Evolutionary conservation across 768 basidiomycete species (phyloP).

Genomic region (Hysterangium stoloniferum): DNA sequence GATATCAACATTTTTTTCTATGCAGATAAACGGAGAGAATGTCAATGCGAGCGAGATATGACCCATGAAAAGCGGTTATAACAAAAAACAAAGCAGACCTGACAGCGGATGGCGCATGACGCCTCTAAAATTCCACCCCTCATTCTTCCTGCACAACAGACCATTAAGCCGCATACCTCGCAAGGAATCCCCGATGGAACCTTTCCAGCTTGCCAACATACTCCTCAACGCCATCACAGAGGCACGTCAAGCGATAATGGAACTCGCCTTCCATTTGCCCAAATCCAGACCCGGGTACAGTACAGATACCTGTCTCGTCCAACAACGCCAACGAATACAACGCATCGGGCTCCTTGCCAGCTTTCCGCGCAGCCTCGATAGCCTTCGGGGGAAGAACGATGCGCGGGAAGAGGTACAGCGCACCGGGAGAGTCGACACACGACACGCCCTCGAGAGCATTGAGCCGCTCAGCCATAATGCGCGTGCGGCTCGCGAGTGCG

Average conservation of each 20-base stretch:
- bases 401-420: slow-evolving; percentile 88
- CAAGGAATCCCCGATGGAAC: slow-evolving; percentile 58
- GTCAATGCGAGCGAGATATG: too few species aligned
- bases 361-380: slow-evolving; percentile 58
- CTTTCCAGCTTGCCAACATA: slow-evolving; percentile 79
- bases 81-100: too few species aligned
- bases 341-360: slow-evolving; percentile 77
- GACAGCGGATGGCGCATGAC: too few species aligned
- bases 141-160: too few species aligned
- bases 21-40: neutral
- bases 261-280: slow-evolving; percentile 86
- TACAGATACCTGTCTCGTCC: slow-evolving; percentile 88
- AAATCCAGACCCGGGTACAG: slow-evolving; percentile 90
- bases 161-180: too few species aligned
- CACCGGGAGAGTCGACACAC: slow-evolving; percentile 85
- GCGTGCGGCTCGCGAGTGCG: slow-evolving; percentile 62
- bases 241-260: slow-evolving; percentile 88
- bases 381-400: slow-evolving; percentile 71
- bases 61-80: too few species aligned
- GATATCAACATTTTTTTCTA: neutral
- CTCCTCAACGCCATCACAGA: slow-evolving; percentile 92
- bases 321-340: slow-evolving; percentile 82
- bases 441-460: slow-evolving; percentile 80
- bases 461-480: slow-evolving; percentile 70
- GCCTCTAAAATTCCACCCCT: too few species aligned